Evolutionary conservation across 371 early-diverging fungal genomes (phyloP).

Genomic region (Encephalitozoon romaleae): DNA sequence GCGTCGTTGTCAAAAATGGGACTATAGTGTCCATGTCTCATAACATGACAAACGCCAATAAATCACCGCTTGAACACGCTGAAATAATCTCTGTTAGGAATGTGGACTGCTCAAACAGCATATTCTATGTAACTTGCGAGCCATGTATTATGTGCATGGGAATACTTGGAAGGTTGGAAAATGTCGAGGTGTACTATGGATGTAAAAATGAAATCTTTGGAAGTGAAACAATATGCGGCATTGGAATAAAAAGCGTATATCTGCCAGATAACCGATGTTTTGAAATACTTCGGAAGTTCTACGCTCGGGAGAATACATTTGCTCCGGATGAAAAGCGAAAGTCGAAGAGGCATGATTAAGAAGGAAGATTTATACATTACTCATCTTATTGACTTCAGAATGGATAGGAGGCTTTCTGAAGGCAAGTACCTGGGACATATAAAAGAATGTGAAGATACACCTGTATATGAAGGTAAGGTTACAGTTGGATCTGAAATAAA

Average conservation of each 20-base stretch:
- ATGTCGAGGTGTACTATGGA: conserved; percentile 43
- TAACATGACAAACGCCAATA: conserved; percentile 67
- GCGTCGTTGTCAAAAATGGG: conserved; percentile 76
- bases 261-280: conserved; percentile 17
- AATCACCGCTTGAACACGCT: conserved; percentile 48
- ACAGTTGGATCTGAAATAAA: conserved; percentile 10
- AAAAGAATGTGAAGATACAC: background rate
- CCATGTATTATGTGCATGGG: conserved; percentile 96
- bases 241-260: background rate
- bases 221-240: conserved; percentile 32
- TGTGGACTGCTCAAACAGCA: background rate
- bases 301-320: conserved; percentile 32
- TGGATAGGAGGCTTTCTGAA: background rate
- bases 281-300: conserved; percentile 40
- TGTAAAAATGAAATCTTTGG: conserved; percentile 60
- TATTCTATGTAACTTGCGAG: conserved; percentile 89
- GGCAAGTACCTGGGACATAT: conserved; percentile 32
- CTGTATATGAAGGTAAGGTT: background rate
- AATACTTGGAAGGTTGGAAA: conserved; percentile 63
- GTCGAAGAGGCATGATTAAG: background rate
- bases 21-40: conserved; percentile 74
- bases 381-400: conserved; percentile 11
- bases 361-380: background rate
- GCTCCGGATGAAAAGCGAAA: conserved; percentile 27
- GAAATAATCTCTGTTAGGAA: conserved; percentile 53